phyloP scores from a whole-genome alignment of 257 asterid genomes.

The Sherardia arvensis region DNA sequence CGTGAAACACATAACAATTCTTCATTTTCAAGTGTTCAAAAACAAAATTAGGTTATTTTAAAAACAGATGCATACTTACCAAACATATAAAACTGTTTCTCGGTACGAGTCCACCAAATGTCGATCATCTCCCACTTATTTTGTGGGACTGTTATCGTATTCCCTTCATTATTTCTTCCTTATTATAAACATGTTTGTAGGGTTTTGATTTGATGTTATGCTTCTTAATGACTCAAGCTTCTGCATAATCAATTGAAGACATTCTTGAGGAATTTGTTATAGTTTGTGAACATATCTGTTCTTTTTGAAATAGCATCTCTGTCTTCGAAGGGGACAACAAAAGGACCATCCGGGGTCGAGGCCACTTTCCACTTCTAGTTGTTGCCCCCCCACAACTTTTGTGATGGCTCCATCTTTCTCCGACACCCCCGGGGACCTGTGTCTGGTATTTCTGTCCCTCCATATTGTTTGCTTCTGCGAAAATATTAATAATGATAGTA shows the following conservation, averaged over 20 bases:
- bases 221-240: neutral
- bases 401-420: conserved; percentile 31
- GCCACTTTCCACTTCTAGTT: conserved; percentile 36
- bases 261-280: conserved; percentile 12
- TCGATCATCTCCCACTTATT: neutral
- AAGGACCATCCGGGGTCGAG: conserved; percentile 44
- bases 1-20: no score
- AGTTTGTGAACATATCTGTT: conserved; percentile 8
- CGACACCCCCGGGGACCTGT: conserved; percentile 71
- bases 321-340: conserved; percentile 23
- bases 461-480: conserved; percentile 20
- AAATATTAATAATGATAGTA: conserved; percentile 30
- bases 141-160: neutral
- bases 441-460: conserved; percentile 61
- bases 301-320: conserved; percentile 5
- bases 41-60: no score
- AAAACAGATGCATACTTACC: no score
- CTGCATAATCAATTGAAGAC: conserved; percentile 7
- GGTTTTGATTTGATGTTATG: neutral
- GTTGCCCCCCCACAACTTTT: conserved; percentile 29
- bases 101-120: neutral
- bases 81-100: no score
- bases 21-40: no score
- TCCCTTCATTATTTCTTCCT: no score
- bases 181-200: no score